phyloP scores from a whole-genome alignment of 192 early-diverging fungal genomes.

The Irineochytrium annulatum region DNA sequence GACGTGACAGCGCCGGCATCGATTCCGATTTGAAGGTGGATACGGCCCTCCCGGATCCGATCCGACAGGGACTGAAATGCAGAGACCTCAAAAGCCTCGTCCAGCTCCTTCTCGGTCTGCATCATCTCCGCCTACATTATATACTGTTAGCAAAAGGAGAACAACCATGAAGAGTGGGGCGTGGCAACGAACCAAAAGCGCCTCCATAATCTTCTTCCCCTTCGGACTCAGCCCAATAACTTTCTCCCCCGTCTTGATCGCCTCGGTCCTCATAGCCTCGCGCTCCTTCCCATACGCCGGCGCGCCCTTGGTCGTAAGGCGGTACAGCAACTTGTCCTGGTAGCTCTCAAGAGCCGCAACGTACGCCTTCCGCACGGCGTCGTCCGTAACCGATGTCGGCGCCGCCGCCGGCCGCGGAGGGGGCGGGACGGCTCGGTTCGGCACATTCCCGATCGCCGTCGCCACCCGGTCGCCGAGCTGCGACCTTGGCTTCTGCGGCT shows the following conservation, averaged over 20 bases:
- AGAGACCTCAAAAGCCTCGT: background rate
- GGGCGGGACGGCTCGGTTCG: background rate
- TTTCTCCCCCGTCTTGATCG: background rate
- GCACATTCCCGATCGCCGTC: background rate
- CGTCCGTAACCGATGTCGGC: too few species aligned
- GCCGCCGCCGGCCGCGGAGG: background rate
- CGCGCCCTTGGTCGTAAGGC: background rate
- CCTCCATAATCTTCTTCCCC: background rate
- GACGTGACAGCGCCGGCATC: background rate
- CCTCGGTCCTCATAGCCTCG: too few species aligned
- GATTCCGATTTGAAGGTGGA: background rate
- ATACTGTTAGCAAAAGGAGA: background rate
- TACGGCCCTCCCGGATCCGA: background rate
- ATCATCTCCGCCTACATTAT: background rate
- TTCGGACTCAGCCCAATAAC: background rate
- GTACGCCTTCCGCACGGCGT: background rate
- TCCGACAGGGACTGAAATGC: background rate
- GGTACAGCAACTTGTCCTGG: background rate
- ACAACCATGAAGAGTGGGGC: background rate
- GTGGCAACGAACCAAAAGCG: background rate
- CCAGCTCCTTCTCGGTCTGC: background rate
- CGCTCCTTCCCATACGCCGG: background rate
- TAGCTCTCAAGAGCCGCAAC: background rate
- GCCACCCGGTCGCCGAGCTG: background rate
- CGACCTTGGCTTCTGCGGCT: background rate